Evolutionary conservation across 140 eudicot genomes (phyloP).

Genomic region (Senecio squalidus): DNA sequence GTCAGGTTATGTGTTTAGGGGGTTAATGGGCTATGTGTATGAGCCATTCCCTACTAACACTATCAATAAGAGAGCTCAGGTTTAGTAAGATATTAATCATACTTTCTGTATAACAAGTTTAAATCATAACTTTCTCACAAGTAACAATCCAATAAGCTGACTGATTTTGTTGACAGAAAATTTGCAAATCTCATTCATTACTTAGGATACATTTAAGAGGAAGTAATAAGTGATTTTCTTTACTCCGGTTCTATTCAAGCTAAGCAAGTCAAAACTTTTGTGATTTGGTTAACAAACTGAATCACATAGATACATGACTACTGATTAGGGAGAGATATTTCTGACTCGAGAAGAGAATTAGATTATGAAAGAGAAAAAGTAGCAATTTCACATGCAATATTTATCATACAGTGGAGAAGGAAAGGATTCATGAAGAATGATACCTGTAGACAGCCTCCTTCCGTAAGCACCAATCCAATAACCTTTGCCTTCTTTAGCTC

Average conservation of each 20-base stretch:
- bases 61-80: not conserved
- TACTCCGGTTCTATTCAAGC: slow-evolving; percentile 2
- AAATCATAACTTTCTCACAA: slow-evolving; percentile 3
- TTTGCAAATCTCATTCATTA: slow-evolving; percentile 9
- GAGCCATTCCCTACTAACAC: too few species aligned
- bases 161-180: not conserved
- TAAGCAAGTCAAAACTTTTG: not conserved
- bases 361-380: slow-evolving; percentile 3
- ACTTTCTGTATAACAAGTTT: not conserved
- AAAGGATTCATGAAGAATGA: slow-evolving; percentile 5
- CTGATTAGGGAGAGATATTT: slow-evolving; percentile 1
- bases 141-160: slow-evolving; percentile 7
- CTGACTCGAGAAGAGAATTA: not conserved
- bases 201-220: slow-evolving; percentile 1
- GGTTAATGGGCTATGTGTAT: too few species aligned
- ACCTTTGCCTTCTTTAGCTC: slow-evolving; percentile 68
- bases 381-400: slow-evolving; percentile 4
- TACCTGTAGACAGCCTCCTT: slow-evolving; percentile 97
- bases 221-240: not conserved
- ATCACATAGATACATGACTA: slow-evolving; percentile 8
- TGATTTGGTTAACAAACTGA: not conserved
- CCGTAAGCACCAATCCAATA: slow-evolving; percentile 67
- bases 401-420: slow-evolving; percentile 10
- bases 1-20: too few species aligned
- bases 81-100: slow-evolving; percentile 3